Evolutionary conservation across 108 stramenopile species (phyloP).

Genomic region (Aurantiochytrium sp.): DNA sequence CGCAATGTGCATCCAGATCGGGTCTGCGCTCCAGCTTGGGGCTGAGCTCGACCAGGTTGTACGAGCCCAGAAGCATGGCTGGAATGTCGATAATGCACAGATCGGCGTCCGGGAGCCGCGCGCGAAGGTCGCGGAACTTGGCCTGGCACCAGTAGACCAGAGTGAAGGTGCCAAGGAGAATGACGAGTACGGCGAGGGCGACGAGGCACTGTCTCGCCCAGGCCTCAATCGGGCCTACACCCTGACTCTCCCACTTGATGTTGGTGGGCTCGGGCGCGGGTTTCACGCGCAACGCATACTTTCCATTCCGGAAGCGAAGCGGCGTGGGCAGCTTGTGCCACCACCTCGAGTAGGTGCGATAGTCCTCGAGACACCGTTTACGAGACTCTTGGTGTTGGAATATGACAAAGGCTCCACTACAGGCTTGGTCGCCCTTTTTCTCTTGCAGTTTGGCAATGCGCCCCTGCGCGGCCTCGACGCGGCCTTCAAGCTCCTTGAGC

Average conservation of each 20-base stretch:
- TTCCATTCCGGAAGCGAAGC: not conserved
- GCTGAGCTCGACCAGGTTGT: not conserved
- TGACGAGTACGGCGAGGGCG: not conserved
- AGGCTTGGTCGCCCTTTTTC: not conserved
- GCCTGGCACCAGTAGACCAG: not conserved
- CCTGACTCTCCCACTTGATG: conserved; percentile 1
- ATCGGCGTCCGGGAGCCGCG: not conserved
- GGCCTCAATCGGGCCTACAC: not conserved
- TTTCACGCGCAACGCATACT: not conserved
- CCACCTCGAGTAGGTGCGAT: not conserved
- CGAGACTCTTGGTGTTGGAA: not conserved
- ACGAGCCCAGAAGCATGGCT: not conserved
- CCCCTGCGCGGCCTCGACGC: not conserved
- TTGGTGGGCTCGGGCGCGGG: not conserved
- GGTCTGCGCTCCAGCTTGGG: not conserved
- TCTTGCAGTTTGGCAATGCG: not conserved
- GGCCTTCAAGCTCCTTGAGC: not conserved
- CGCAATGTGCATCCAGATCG: not conserved
- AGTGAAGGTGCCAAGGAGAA: not conserved
- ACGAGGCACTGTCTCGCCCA: not conserved
- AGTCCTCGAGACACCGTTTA: not conserved
- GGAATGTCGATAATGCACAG: not conserved
- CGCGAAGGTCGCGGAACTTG: not conserved
- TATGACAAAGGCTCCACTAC: not conserved
- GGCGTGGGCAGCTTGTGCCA: not conserved